phyloP scores from a whole-genome alignment of 2,329 filamentous ascomycete genomes.

The Sporothrix pseudoabietina region DNA sequence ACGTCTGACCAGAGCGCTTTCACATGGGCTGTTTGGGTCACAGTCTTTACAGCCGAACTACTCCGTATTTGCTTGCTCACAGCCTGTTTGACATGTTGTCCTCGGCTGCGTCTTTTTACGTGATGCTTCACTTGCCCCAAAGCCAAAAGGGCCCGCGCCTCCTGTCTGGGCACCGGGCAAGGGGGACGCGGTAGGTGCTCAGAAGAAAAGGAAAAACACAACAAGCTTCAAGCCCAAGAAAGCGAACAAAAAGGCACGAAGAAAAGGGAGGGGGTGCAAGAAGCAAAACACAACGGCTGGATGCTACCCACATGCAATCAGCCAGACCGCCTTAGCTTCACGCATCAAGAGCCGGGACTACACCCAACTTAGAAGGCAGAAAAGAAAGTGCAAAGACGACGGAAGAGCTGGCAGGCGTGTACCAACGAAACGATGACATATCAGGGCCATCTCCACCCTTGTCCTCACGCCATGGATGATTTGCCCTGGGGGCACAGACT shows the following conservation, averaged over 20 bases:
- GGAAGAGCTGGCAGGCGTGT: not conserved
- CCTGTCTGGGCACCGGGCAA: not conserved
- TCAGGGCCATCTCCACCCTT: constrained; percentile 18
- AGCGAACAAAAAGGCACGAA: not conserved
- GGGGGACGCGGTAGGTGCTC: not conserved
- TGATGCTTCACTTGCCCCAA: not conserved
- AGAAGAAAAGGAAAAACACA: not conserved
- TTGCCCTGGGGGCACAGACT: constrained; percentile 11
- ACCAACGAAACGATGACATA: constrained; percentile 18
- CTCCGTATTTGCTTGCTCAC: not conserved
- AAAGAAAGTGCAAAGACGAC: constrained; percentile 11
- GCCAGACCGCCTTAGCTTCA: constrained; percentile 13
- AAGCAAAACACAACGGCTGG: constrained; percentile 13
- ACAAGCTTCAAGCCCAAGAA: not conserved
- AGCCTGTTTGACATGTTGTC: not conserved
- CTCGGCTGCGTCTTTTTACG: constrained; percentile 13
- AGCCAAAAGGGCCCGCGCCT: not conserved
- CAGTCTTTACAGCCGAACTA: constrained; percentile 1
- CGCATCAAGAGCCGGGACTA: constrained; percentile 28
- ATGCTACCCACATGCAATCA: constrained; percentile 27
- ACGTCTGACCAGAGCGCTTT: constrained; percentile 25
- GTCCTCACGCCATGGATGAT: constrained; percentile 27
- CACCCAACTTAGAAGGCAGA: constrained; percentile 28
- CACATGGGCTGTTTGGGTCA: constrained; percentile 22
- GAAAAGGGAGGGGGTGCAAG: constrained; percentile 1